A percentile compares a stretch with the other conserved stretches of the same genome.
These are phyloP conservation scores for Chaetomium strumarium DNA, from an alignment of 2,329 filamentous ascomycete species.

Conservation along the genomic window DNA sequence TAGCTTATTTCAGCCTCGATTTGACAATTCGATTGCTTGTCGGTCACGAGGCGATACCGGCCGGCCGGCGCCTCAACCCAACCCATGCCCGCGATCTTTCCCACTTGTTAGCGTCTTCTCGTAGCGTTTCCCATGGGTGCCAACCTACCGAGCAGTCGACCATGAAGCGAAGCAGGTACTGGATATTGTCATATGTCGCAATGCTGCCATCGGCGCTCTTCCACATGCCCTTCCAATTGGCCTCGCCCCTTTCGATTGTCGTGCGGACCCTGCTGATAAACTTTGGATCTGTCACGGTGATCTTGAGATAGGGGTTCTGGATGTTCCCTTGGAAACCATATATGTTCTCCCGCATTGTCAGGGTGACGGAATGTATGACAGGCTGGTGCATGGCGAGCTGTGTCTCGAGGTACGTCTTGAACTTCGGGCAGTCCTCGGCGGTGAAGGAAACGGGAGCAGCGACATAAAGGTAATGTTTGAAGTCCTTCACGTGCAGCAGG, in stretches of 20 bases:
- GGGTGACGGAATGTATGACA: conserved; percentile 71
- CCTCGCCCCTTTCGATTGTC: conserved; percentile 66
- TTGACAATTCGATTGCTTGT: conserved; percentile 84
- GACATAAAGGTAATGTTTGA: conserved; percentile 93
- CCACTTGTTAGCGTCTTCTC: conserved; percentile 7
- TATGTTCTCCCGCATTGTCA: conserved; percentile 83
- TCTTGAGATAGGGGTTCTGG: conserved; percentile 86
- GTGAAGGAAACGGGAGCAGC: conserved; percentile 79
- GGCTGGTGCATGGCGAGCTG: conserved; percentile 68
- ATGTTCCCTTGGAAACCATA: conserved; percentile 92
- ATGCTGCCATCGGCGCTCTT: conserved; percentile 58
- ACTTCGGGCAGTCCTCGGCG: conserved; percentile 69
- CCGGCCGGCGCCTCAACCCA: conserved; percentile 76
- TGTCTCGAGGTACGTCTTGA: conserved; percentile 73
- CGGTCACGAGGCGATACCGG: conserved; percentile 18
- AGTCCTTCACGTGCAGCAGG: conserved; percentile 89
- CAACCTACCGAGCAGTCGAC: conserved; percentile 76
- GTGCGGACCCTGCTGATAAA: conserved; percentile 70
- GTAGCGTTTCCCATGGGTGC: not conserved
- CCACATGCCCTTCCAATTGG: conserved; percentile 93
- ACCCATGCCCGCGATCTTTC: conserved; percentile 83
- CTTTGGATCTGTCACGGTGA: conserved; percentile 87
- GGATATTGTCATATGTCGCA: conserved; percentile 90
- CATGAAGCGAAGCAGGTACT: conserved; percentile 96
- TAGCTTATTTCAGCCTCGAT: conserved; percentile 88